Percentiles rank a stretch among this genome's conserved stretches.
phyloP scores from a whole-genome alignment of 148 eudicot species.

The Limonium bicolor region DNA sequence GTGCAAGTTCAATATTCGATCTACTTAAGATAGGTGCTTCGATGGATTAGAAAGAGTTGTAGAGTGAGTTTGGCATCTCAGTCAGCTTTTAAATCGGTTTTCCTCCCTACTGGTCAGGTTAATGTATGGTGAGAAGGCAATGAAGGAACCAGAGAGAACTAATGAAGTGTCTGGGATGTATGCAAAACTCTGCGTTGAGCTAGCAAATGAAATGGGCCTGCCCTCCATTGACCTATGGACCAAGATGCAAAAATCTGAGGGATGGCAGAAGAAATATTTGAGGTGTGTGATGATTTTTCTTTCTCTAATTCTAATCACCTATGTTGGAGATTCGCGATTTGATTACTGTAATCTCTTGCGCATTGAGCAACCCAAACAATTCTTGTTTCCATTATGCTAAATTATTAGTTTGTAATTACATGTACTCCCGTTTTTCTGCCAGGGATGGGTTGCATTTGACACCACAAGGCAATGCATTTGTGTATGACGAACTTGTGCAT shows the following conservation, averaged over 20 bases:
- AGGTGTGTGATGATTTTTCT: too few species aligned
- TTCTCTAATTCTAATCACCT: too few species aligned
- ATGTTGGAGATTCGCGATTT: too few species aligned
- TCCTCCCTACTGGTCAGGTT: too few species aligned
- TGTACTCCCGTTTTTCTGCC: slow-evolving; percentile 5
- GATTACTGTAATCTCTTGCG: too few species aligned
- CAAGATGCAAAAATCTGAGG: slow-evolving; percentile 79
- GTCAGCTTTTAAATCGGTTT: neutral
- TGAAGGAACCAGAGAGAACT: slow-evolving; percentile 69
- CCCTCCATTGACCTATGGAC: slow-evolving; percentile 75
- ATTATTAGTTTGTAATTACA: neutral
- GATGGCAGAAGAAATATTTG: slow-evolving; percentile 70
- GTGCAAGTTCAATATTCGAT: too few species aligned
- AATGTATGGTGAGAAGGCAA: slow-evolving; percentile 56
- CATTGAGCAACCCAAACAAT: neutral
- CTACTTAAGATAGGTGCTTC: too few species aligned
- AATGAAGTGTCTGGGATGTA: slow-evolving; percentile 60
- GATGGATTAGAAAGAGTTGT: too few species aligned
- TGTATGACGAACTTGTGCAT: slow-evolving; percentile 45
- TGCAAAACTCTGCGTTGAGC: slow-evolving; percentile 42
- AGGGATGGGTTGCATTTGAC: slow-evolving; percentile 93
- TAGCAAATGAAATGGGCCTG: slow-evolving; percentile 60
- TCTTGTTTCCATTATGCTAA: neutral
- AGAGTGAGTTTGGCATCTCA: too few species aligned
- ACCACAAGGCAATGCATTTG: slow-evolving; percentile 64